These are phyloP conservation scores for Coniophora puteana DNA, from an alignment of 1,284 basidiomycete genomes.

Conservation along the genomic window DNA sequence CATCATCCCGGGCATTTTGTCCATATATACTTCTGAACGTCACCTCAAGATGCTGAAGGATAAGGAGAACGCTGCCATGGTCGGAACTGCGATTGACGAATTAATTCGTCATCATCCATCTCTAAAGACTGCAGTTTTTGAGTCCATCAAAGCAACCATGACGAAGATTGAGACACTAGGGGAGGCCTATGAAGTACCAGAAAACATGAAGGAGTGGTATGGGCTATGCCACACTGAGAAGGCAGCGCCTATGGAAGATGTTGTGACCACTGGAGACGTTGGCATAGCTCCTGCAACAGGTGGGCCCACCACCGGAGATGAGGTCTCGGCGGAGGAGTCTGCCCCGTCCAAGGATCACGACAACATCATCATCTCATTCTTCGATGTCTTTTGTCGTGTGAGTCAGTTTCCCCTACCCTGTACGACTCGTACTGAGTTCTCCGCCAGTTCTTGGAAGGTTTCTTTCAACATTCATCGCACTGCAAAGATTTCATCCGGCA, in stretches of 20 bases:
- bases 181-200: constrained; percentile 50
- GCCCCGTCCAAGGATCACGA: constrained; percentile 52
- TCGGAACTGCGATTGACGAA: constrained; percentile 92
- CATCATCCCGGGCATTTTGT: constrained; percentile 83
- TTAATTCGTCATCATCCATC: constrained; percentile 94
- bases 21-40: constrained; percentile 81
- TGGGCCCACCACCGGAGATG: constrained; percentile 10
- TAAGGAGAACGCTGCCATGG: constrained; percentile 87
- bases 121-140: constrained; percentile 78
- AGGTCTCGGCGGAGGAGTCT: constrained; percentile 34
- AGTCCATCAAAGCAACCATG: constrained; percentile 69
- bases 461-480: constrained; percentile 89
- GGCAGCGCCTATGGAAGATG: constrained; percentile 53
- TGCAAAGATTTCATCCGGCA: constrained; percentile 87
- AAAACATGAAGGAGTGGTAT: constrained; percentile 66
- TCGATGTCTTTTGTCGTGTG: constrained; percentile 75
- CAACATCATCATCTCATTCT: constrained; percentile 70
- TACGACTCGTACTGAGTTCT: constrained; percentile 7
- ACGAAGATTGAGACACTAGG: constrained; percentile 74
- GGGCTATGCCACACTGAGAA: constrained; percentile 41
- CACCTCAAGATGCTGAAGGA: constrained; percentile 89
- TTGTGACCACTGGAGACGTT: no score
- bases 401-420: constrained; percentile 17
- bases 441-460: constrained; percentile 82
- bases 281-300: constrained; percentile 5